Conservation (phyloP, 208 protist genomes). For the Plasmodiophora brassicae region DNA sequence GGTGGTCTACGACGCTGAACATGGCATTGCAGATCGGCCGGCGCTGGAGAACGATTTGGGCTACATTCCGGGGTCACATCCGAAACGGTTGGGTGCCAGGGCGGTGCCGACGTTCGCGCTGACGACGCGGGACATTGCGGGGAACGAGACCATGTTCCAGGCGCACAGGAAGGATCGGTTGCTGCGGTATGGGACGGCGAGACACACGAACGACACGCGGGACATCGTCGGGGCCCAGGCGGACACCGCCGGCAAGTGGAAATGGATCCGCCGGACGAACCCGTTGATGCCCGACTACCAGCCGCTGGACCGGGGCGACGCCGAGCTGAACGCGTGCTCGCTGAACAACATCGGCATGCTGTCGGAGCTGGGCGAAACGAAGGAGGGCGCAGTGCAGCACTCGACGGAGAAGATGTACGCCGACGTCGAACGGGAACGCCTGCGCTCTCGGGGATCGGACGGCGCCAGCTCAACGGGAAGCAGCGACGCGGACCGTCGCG, state of each 20-base stretch:
- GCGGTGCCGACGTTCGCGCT: not conserved
- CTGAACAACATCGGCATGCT: not conserved
- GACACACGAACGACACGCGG: not conserved
- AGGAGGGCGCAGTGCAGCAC: not conserved
- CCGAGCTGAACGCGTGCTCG: not conserved
- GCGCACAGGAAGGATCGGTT: not conserved
- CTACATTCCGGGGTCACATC: conserved; percentile 5
- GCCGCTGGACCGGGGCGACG: not conserved
- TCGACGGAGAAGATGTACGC: too few species aligned
- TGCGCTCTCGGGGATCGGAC: not conserved
- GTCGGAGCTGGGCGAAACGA: not conserved
- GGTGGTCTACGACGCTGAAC: too few species aligned
- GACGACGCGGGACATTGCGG: not conserved
- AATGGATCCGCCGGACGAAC: not conserved
- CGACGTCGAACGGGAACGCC: conserved; percentile 12
- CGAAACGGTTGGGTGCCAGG: not conserved
- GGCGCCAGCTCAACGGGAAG: not conserved
- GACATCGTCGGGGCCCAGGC: conserved; percentile 9
- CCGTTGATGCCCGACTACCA: not conserved
- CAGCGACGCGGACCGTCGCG: not conserved
- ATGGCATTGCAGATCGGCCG: too few species aligned
- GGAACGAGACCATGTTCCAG: not conserved
- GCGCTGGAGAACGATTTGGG: not conserved
- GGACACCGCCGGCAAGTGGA: not conserved
- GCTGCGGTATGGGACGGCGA: not conserved